Conservation (phyloP, 352 stramenopile genomes). For the Pythium sp. region DNA sequence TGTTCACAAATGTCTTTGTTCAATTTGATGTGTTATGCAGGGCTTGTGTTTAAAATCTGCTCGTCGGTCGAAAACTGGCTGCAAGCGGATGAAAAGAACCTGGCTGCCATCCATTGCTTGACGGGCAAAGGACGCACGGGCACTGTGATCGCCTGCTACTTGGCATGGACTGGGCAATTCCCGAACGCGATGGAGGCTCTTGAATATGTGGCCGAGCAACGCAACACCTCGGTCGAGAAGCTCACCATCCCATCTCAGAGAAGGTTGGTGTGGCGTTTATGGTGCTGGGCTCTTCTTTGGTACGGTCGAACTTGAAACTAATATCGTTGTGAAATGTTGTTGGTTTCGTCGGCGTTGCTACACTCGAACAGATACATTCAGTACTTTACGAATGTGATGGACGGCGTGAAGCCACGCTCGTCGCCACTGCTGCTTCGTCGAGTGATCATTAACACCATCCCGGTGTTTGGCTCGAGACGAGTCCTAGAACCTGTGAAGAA, state of each 20-base stretch:
- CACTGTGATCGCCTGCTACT: constrained; percentile 94
- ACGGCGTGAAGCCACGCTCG: constrained; percentile 92
- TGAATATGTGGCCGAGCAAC: constrained; percentile 90
- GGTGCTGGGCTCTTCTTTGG: not conserved
- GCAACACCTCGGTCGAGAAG: constrained; percentile 85
- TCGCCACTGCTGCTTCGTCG: constrained; percentile 93
- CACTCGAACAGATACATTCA: constrained; percentile 86
- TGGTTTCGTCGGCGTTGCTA: not conserved
- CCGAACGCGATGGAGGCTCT: constrained; percentile 92
- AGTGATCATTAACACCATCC: constrained; percentile 96
- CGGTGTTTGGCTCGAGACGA: constrained; percentile 74
- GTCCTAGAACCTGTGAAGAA: constrained; percentile 60
- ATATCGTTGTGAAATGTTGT: constrained; percentile 1
- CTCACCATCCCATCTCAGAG: constrained; percentile 97
- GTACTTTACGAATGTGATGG: constrained; percentile 98
- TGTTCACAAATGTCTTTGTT: not conserved
- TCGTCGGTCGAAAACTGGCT: constrained; percentile 97
- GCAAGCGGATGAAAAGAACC: constrained; percentile 93
- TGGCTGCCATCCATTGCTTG: constrained; percentile 96
- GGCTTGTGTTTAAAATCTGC: constrained; percentile 97
- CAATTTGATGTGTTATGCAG: constrained; percentile 14
- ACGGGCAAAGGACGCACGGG: constrained; percentile 94
- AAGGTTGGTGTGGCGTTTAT: constrained; percentile 37
- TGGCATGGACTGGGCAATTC: constrained; percentile 94
- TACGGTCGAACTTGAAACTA: not conserved